phyloP scores from a whole-genome alignment of 495 filamentous ascomycete genomes.

The Xylaria flabelliformis region DNA sequence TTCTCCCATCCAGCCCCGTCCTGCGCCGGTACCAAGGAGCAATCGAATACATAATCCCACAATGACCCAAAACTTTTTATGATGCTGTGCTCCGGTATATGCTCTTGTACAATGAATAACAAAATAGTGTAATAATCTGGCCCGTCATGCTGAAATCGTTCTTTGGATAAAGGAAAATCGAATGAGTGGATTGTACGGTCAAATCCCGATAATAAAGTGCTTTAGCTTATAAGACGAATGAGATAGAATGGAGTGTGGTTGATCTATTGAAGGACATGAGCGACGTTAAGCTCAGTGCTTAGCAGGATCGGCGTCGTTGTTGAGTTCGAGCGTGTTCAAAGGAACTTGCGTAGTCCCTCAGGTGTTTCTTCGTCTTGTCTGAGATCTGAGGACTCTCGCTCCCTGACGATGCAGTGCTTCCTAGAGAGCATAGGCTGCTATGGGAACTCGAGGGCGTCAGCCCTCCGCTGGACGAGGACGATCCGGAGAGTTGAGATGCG shows the following conservation, averaged over 20 bases:
- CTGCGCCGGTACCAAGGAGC: slow-evolving; percentile 46
- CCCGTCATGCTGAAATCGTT: slow-evolving; percentile 39
- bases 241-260: slow-evolving; percentile 37
- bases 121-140: slow-evolving; percentile 45
- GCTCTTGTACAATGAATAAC: slow-evolving; percentile 57
- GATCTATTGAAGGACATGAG: slow-evolving; percentile 26
- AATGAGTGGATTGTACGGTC: slow-evolving; percentile 47
- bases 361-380: slow-evolving; percentile 77
- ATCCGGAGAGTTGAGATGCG: slow-evolving; percentile 42
- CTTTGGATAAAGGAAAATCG: slow-evolving; percentile 34
- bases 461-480: slow-evolving; percentile 42
- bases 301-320: slow-evolving; percentile 57
- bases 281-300: slow-evolving; percentile 23
- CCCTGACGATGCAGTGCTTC: slow-evolving; percentile 58
- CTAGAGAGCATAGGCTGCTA: slow-evolving; percentile 81
- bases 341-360: slow-evolving; percentile 83
- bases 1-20: slow-evolving; percentile 38
- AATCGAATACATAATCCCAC: slow-evolving; percentile 43
- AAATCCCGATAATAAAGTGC: slow-evolving; percentile 35
- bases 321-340: slow-evolving; percentile 78
- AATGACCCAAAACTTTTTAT: slow-evolving; percentile 55
- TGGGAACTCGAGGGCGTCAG: slow-evolving; percentile 85
- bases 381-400: slow-evolving; percentile 66
- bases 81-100: slow-evolving; percentile 61
- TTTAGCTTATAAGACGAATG: slow-evolving; percentile 33